Percentiles rank a stretch among this genome's conserved stretches.
These are phyloP conservation scores for Crotalaria pallida DNA, from an alignment of 306 rosid genomes.

Conservation along the genomic window DNA sequence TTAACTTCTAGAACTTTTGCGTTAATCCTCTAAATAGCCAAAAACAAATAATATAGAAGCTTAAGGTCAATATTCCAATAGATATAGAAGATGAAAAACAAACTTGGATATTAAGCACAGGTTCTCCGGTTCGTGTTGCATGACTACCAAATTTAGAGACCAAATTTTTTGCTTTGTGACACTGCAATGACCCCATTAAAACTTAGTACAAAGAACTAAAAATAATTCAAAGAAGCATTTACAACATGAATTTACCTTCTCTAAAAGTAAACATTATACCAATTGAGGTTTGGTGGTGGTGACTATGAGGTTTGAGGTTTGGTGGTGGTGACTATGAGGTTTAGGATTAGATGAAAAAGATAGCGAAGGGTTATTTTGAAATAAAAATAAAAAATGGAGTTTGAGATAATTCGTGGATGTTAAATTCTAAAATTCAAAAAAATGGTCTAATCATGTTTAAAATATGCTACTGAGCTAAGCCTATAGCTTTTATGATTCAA, in stretches of 20 bases:
- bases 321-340: too few relatives aligned
- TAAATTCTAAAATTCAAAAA: too few relatives aligned
- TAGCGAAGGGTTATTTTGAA: too few relatives aligned
- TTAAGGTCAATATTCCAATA: not conserved
- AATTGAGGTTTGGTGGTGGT: too few relatives aligned
- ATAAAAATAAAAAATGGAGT: too few relatives aligned
- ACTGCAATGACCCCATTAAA: conserved; percentile 66
- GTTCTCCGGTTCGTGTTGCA: conserved; percentile 99
- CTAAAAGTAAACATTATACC: conserved; percentile 4
- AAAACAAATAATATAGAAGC: not conserved
- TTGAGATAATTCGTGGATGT: too few relatives aligned
- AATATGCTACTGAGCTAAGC: too few relatives aligned
- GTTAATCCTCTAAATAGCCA: not conserved
- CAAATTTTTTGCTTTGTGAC: conserved; percentile 98
- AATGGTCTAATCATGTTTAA: too few relatives aligned
- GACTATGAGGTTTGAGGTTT: too few relatives aligned
- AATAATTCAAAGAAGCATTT: conserved; percentile 26
- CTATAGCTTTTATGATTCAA: too few relatives aligned
- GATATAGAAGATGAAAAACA: conserved; percentile 22
- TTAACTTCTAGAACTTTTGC: too few relatives aligned
- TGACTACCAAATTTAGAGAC: conserved; percentile 98
- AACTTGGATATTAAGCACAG: conserved; percentile 94
- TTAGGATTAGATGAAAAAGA: too few relatives aligned
- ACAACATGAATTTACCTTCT: not conserved
- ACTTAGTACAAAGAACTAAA: conserved; percentile 36